Conservation (phyloP, 2,329 filamentous ascomycete genomes). For the Diplodia seriata region DNA sequence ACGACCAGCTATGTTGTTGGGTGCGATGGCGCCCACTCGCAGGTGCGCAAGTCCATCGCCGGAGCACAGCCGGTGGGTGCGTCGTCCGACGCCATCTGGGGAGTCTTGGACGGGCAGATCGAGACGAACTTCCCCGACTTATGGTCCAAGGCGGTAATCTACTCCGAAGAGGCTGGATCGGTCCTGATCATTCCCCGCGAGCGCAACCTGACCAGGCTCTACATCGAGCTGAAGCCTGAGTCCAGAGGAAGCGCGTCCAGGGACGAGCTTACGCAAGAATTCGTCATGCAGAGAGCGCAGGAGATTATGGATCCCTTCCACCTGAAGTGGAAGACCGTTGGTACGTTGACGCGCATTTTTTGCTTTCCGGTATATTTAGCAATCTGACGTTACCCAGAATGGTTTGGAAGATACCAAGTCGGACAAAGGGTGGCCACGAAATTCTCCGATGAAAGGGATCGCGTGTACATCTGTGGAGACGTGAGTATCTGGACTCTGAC, state of each 20-base stretch:
- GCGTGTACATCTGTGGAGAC: slow-evolving; percentile 59
- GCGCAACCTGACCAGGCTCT: slow-evolving; percentile 72
- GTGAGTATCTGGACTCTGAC: slow-evolving; percentile 37
- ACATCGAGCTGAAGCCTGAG: slow-evolving; percentile 55
- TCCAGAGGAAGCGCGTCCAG: slow-evolving; percentile 43
- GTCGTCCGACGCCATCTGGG: slow-evolving; percentile 68
- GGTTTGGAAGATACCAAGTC: slow-evolving; percentile 60
- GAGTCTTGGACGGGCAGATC: slow-evolving; percentile 73
- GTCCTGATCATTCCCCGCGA: slow-evolving; percentile 78
- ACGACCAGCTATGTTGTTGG: slow-evolving; percentile 71
- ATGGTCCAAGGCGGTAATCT: slow-evolving; percentile 75
- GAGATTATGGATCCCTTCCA: slow-evolving; percentile 55
- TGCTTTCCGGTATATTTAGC: not conserved
- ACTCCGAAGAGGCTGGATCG: slow-evolving; percentile 70
- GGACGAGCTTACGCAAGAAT: slow-evolving; percentile 62
- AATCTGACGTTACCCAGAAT: slow-evolving; percentile 44
- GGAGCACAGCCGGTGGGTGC: slow-evolving; percentile 57
- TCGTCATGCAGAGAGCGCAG: slow-evolving; percentile 71
- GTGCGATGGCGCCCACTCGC: slow-evolving; percentile 75
- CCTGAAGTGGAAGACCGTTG: slow-evolving; percentile 54
- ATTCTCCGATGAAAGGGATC: slow-evolving; percentile 52
- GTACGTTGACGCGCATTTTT: slow-evolving; percentile 36
- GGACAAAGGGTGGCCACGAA: slow-evolving; percentile 56
- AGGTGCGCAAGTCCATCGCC: slow-evolving; percentile 65
- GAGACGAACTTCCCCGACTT: slow-evolving; percentile 77